A percentile compares a stretch with the other conserved stretches of the same genome.
Conservation (phyloP, 495 filamentous ascomycete genomes). For the Penicillium parvum region DNA sequence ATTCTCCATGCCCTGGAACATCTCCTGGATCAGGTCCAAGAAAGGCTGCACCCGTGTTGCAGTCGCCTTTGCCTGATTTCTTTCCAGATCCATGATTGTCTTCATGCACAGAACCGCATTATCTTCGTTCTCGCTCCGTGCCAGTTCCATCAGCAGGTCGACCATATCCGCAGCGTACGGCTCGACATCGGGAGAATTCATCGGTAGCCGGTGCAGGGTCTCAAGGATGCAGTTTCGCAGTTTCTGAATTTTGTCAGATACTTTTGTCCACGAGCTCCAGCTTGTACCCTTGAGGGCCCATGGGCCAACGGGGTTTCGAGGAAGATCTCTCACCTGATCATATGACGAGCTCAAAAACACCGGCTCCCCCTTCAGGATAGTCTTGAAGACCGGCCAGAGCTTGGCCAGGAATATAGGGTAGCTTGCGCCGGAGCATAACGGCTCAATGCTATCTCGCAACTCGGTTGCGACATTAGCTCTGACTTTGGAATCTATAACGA, state of each 20-base stretch:
- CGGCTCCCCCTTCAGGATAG: constrained; percentile 78
- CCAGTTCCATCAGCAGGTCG: constrained; percentile 80
- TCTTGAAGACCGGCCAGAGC: constrained; percentile 85
- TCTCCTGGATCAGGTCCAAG: constrained; percentile 85
- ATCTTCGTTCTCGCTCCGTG: constrained; percentile 91
- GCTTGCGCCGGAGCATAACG: constrained; percentile 55
- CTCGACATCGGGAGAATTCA: constrained; percentile 75
- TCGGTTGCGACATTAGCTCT: constrained; percentile 73
- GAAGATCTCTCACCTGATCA: constrained; percentile 64
- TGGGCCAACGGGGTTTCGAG: not conserved
- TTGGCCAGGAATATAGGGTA: constrained; percentile 78
- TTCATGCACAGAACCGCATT: constrained; percentile 98
- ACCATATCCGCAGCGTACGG: constrained; percentile 82
- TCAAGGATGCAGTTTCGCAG: constrained; percentile 88
- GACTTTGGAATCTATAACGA: constrained; percentile 60
- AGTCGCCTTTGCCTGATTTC: constrained; percentile 82
- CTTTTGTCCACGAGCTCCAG: too few relatives aligned
- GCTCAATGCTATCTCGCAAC: constrained; percentile 80
- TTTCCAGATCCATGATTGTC: constrained; percentile 92
- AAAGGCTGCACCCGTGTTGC: constrained; percentile 80
- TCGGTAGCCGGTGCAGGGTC: constrained; percentile 88
- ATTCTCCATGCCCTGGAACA: constrained; percentile 90
- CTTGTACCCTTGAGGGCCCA: too few relatives aligned
- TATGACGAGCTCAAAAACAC: constrained; percentile 83
- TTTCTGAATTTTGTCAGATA: constrained; percentile 52